These are phyloP conservation scores for Dryadomyces sulphureus DNA, from an alignment of 2,329 filamentous ascomycete genomes.

Conservation along the genomic window DNA sequence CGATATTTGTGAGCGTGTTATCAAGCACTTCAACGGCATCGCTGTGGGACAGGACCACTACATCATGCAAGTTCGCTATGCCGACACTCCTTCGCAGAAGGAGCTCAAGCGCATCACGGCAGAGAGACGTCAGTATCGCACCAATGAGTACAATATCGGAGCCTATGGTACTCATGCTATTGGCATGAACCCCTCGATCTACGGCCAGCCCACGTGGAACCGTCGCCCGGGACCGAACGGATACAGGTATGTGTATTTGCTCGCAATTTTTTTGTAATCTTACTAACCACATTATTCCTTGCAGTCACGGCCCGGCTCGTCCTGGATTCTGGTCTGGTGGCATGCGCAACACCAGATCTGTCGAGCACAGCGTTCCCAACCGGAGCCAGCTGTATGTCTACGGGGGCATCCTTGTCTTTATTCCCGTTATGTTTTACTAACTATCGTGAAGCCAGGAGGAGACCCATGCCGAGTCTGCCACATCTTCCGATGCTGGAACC, in stretches of 20 bases:
- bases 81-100: slow-evolving; percentile 94
- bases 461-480: slow-evolving; percentile 24
- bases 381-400: not conserved
- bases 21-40: slow-evolving; percentile 72
- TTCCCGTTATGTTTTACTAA: not conserved
- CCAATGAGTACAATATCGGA: slow-evolving; percentile 80
- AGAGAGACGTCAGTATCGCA: slow-evolving; percentile 87
- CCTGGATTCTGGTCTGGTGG: not conserved
- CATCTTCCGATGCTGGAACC: slow-evolving; percentile 25
- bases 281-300: not conserved
- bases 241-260: slow-evolving; percentile 11
- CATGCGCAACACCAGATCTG: not conserved
- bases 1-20: slow-evolving; percentile 79
- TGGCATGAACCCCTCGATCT: slow-evolving; percentile 36
- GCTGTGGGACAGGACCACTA: slow-evolving; percentile 63
- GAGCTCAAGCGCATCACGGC: slow-evolving; percentile 91
- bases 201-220: slow-evolving; percentile 23
- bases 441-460: slow-evolving; percentile 15
- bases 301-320: not conserved
- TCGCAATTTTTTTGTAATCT: not conserved
- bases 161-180: slow-evolving; percentile 51
- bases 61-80: slow-evolving; percentile 86
- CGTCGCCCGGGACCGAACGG: slow-evolving; percentile 14
- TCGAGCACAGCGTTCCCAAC: not conserved
- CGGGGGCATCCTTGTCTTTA: no score